Evolutionary conservation across 179 eudicot species (phyloP).

Genomic region (Silene vulgaris): DNA sequence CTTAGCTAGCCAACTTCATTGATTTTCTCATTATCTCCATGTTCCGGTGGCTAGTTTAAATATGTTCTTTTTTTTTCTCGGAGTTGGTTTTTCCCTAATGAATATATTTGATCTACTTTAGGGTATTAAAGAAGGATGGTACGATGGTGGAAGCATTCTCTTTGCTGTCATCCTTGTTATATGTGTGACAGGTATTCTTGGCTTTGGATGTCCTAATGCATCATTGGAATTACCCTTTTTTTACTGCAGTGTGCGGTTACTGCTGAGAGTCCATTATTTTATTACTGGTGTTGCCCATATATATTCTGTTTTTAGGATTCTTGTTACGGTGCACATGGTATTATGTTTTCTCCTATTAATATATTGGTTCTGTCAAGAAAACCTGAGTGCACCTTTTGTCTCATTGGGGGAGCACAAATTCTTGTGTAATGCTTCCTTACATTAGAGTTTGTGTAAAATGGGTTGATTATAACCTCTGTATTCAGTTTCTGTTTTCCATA

Average conservation of each 20-base stretch:
- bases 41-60: not conserved
- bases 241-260: not conserved
- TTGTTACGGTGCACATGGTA: not conserved
- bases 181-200: slow-evolving; percentile 62
- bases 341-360: not conserved
- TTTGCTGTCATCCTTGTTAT: slow-evolving; percentile 86
- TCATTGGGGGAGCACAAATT: not conserved
- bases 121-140: slow-evolving; percentile 97
- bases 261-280: not conserved
- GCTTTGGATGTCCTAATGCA: not conserved
- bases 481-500: too few relatives aligned
- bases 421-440: too few relatives aligned
- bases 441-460: too few relatives aligned
- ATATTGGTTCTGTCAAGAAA: not conserved
- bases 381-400: not conserved
- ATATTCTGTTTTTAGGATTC: not conserved
- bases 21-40: not conserved
- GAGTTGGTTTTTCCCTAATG: not conserved
- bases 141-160: slow-evolving; percentile 96
- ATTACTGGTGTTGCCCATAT: not conserved
- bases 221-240: not conserved
- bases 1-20: not conserved
- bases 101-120: slow-evolving; percentile 18
- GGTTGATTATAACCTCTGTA: too few relatives aligned
- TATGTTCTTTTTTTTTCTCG: not conserved